A percentile compares a stretch with the other conserved stretches of the same genome.
phyloP scores from a whole-genome alignment of 257 asterid genomes.

The Misopates orontium region DNA sequence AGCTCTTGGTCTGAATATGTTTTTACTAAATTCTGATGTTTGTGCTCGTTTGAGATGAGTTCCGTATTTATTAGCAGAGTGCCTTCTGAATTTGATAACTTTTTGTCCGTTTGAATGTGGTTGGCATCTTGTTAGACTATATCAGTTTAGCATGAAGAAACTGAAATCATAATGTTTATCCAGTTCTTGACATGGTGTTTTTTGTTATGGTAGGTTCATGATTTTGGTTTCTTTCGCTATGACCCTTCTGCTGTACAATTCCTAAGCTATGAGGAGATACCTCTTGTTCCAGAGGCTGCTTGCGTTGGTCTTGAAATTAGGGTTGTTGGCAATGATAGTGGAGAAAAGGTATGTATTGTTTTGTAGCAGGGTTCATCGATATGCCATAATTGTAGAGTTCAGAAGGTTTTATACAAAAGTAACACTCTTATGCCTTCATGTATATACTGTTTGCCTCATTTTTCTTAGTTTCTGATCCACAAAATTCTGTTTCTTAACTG shows the following conservation, averaged over 20 bases:
- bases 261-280: conserved; percentile 93
- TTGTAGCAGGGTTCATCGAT: conserved; percentile 10
- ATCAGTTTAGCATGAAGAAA: conserved; percentile 9
- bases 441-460: neutral
- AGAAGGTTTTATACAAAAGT: neutral
- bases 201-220: conserved; percentile 69
- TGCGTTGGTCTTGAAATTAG: conserved; percentile 95
- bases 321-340: conserved; percentile 99
- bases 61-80: too few species aligned
- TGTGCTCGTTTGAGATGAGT: too few species aligned
- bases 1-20: too few species aligned
- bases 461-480: neutral
- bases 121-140: conserved; percentile 21
- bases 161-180: conserved; percentile 9
- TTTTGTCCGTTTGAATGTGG: too few species aligned
- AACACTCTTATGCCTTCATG: conserved; percentile 5
- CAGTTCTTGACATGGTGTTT: conserved; percentile 13
- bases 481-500: conserved; percentile 18
- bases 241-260: conserved; percentile 88
- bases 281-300: conserved; percentile 96
- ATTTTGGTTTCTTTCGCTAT: conserved; percentile 94
- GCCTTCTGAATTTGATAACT: too few species aligned
- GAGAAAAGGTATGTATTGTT: conserved; percentile 75
- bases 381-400: conserved; percentile 5
- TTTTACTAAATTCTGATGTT: too few species aligned